Percentiles rank a stretch among this genome's conserved stretches.
Conservation (phyloP, 371 early-diverging fungal species). For the Mortierella sp. region DNA sequence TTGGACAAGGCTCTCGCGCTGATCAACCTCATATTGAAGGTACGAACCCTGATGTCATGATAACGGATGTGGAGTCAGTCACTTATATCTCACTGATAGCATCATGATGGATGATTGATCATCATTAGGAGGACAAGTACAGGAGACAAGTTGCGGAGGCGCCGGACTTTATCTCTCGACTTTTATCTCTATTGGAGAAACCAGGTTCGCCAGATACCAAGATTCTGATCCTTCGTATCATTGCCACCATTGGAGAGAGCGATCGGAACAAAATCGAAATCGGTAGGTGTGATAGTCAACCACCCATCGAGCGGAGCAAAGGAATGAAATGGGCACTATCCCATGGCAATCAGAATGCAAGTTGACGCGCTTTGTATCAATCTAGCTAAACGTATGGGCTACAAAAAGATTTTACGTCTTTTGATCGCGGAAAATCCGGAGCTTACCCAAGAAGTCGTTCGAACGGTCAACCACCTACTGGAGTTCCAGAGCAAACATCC, state of each 20-base stretch:
- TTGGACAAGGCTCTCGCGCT: conserved; percentile 38
- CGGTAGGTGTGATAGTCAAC: conserved; percentile 16
- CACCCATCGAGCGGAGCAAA: neutral
- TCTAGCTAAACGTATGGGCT: conserved; percentile 52
- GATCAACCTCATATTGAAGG: conserved; percentile 54
- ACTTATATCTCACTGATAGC: neutral
- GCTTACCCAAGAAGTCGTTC: conserved; percentile 52
- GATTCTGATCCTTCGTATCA: conserved; percentile 41
- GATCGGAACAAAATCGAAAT: conserved; percentile 58
- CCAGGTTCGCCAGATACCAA: conserved; percentile 47
- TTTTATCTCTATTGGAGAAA: conserved; percentile 44
- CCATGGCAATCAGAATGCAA: neutral
- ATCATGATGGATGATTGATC: neutral
- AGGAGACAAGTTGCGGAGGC: conserved; percentile 44
- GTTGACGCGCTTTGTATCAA: neutral
- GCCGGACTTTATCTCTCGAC: conserved; percentile 48
- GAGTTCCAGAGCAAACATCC: conserved; percentile 44
- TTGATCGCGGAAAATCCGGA: conserved; percentile 45
- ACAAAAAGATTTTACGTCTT: conserved; percentile 54
- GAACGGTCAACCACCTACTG: conserved; percentile 54
- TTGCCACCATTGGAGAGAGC: conserved; percentile 55
- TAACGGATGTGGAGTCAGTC: too few species aligned
- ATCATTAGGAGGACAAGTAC: conserved; percentile 51
- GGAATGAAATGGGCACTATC: neutral
- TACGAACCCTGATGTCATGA: conserved; percentile 1